phyloP scores from a whole-genome alignment of 176 grass and related monocot genomes.

The Zea luxurians region DNA sequence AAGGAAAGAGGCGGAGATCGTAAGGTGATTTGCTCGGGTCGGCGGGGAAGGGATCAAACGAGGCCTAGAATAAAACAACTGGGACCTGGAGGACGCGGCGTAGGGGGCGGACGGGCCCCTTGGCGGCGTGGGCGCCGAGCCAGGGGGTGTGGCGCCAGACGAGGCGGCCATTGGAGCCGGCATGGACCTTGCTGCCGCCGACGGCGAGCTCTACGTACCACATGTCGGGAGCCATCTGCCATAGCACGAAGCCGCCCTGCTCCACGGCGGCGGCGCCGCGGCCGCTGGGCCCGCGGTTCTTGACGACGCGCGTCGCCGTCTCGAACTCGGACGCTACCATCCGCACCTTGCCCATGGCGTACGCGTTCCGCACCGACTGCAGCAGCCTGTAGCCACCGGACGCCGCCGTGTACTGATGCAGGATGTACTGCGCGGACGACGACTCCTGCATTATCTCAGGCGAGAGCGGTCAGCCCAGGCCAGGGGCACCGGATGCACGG shows the following conservation, averaged over 20 bases:
- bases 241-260: slow-evolving; percentile 88
- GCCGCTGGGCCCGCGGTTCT: slow-evolving; percentile 58
- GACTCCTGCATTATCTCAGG: slow-evolving; percentile 49
- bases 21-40: slow-evolving; percentile 24
- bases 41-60: not conserved
- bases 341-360: slow-evolving; percentile 88
- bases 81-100: slow-evolving; percentile 85
- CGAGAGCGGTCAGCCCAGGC: not conserved
- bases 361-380: slow-evolving; percentile 71
- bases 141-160: slow-evolving; percentile 97
- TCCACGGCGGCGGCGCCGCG: slow-evolving; percentile 51
- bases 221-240: slow-evolving; percentile 89
- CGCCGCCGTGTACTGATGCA: slow-evolving; percentile 91
- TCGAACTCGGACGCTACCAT: slow-evolving; percentile 90
- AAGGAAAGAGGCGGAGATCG: not conserved
- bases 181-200: slow-evolving; percentile 84
- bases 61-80: not conserved
- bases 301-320: slow-evolving; percentile 63
- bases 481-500: slow-evolving; percentile 31
- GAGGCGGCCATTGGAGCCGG: slow-evolving; percentile 82
- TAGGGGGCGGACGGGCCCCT: slow-evolving; percentile 80
- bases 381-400: slow-evolving; percentile 67
- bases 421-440: slow-evolving; percentile 88
- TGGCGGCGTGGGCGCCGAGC: slow-evolving; percentile 90
- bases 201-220: slow-evolving; percentile 97